These are phyloP conservation scores for Daldinia decipiens DNA, from an alignment of 495 filamentous ascomycete species.

Conservation along the genomic window DNA sequence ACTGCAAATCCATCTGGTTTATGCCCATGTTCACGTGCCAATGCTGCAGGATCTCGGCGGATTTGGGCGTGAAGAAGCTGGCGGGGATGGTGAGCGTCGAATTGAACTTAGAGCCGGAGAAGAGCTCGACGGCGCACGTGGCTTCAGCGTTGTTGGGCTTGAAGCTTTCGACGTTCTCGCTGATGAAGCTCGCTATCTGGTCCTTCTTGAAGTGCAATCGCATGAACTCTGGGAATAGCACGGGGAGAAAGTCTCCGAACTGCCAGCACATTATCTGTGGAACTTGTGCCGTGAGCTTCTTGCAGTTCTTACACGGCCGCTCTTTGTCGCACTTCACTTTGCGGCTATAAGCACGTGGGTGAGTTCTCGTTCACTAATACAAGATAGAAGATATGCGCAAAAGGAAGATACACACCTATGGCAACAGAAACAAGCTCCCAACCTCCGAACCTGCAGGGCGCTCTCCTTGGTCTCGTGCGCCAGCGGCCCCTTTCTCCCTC, in stretches of 20 bases:
- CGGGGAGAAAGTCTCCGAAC: conserved; percentile 56
- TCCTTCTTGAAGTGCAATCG: conserved; percentile 57
- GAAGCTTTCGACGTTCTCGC: conserved; percentile 55
- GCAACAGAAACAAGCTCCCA: conserved; percentile 62
- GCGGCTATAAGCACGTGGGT: conserved; percentile 36
- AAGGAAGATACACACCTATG: conserved; percentile 46
- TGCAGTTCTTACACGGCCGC: conserved; percentile 60
- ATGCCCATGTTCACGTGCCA: conserved; percentile 50
- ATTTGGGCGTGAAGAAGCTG: conserved; percentile 59
- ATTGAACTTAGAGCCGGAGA: conserved; percentile 53
- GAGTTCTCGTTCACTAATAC: conserved; percentile 26
- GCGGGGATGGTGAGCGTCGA: conserved; percentile 53
- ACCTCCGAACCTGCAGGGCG: conserved; percentile 58
- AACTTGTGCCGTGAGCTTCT: conserved; percentile 54
- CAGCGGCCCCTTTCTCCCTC: conserved; percentile 59
- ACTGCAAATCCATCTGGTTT: conserved; percentile 51
- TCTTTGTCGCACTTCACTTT: conserved; percentile 60
- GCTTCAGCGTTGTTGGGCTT: conserved; percentile 48
- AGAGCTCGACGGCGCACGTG: conserved; percentile 55
- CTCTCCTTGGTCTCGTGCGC: conserved; percentile 58
- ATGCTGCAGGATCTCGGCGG: conserved; percentile 57
- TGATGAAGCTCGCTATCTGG: conserved; percentile 55
- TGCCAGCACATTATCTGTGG: conserved; percentile 60
- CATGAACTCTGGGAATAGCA: conserved; percentile 62
- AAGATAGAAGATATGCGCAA: conserved; percentile 18